Base-by-base conservation (phyloP, 805 yeast genomes). In the Komagataella mondaviorum region DNA sequence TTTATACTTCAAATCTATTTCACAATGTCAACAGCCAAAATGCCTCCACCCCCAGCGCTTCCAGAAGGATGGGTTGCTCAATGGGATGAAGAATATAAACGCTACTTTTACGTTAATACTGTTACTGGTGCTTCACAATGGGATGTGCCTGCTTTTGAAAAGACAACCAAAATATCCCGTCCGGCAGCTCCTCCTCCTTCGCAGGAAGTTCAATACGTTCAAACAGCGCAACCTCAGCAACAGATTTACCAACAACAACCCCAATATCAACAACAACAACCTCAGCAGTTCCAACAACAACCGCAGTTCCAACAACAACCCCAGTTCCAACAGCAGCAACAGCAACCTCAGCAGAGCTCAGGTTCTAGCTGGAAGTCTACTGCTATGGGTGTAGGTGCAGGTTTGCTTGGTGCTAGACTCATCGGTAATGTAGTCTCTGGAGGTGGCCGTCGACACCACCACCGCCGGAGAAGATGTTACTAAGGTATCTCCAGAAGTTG, bases 141-240 rank as follows among this genome's bases (percentile, higher is more conserved):
- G 18, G 48, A 16, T 7, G 50, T 44, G 16, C 50, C n/a, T 20
- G 10, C 16, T 20, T 14, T 16, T 36, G 46, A 24, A 7, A 17
- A 24, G 10, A 16, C 46, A 7, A 7, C 46, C 43, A 16, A 16
- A n/a, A 23, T 30, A 39, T 23, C 44, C 2, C 44, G 16, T n/a
- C 44, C 50, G 39, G 45, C 50, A 48, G 46, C 49, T 14, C 39
- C 39, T 10, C 39, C 39, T 30, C 81, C 83, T 30, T 5, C 39
- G 4, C 39, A 30, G 39, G 39, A 30, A 30, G 39, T 10, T 1
- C 39, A 30, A 30, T 30, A 30, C n/a, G 3, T 5, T 4, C 39
- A 30, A 30, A 12, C 39, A 2, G 39, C 12, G 10, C 39, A 30
- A 1, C 10, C 23, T 8, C 52, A 39, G 16, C 48, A 47, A 16